Percentiles rank a stretch among this genome's conserved stretches.
These are phyloP conservation scores for Cenococcum geophilum DNA, from an alignment of 495 filamentous ascomycete species.

Conservation along the genomic window DNA sequence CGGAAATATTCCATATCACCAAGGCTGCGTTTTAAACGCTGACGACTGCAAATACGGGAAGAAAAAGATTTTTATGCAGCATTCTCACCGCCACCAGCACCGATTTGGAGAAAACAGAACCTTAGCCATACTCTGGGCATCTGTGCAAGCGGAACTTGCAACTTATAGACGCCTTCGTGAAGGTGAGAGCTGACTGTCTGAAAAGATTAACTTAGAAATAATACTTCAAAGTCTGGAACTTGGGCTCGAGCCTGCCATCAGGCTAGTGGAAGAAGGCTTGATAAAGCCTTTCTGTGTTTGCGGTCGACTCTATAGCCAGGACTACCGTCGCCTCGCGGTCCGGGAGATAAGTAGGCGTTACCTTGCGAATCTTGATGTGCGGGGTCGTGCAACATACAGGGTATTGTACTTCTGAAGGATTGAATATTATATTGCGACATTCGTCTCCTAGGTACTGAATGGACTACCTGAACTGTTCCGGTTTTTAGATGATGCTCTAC, in stretches of 20 bases:
- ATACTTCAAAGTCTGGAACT: neutral
- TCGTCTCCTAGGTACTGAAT: no score
- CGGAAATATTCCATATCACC: no score
- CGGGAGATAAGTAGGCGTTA: neutral
- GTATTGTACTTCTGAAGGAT: no score
- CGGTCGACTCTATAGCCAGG: neutral
- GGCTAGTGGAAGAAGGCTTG: neutral
- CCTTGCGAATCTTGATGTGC: neutral
- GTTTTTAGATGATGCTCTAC: no score
- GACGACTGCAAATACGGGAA: neutral
- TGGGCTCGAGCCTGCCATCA: neutral
- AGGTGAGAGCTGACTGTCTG: conserved; percentile 1
- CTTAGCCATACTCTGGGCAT: conserved; percentile 13
- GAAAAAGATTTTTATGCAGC: neutral
- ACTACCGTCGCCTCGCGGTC: neutral
- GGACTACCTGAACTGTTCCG: no score
- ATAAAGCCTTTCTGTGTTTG: neutral
- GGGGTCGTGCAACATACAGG: neutral
- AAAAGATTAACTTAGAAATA: conserved; percentile 4
- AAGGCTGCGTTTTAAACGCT: no score
- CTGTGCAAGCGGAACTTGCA: conserved; percentile 14
- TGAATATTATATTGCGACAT: no score
- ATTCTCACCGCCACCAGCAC: neutral
- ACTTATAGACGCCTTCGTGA: conserved; percentile 13
- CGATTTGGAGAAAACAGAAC: conserved; percentile 5